Conservation (phyloP, 1,284 basidiomycete species). For the Ceratobasidium theobromae region DNA sequence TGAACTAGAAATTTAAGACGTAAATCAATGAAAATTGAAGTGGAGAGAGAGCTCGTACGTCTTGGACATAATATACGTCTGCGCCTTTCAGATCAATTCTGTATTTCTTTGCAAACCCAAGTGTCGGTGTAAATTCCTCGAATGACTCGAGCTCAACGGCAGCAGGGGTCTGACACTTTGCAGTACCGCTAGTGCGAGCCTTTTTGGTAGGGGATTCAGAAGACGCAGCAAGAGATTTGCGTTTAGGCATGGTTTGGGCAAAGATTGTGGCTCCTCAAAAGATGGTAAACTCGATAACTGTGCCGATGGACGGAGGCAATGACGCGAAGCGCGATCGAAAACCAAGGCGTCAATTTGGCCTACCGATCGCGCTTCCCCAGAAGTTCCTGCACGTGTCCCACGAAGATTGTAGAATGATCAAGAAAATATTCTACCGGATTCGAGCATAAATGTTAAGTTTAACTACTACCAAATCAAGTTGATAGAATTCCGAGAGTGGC, state of each 20-base stretch:
- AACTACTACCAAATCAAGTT: too few relatives aligned
- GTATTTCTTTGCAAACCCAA: slow-evolving; percentile 38
- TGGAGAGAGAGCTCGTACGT: slow-evolving; percentile 39
- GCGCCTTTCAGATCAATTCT: slow-evolving; percentile 40
- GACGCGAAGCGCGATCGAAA: too few relatives aligned
- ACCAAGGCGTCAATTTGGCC: too few relatives aligned
- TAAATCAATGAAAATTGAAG: not conserved
- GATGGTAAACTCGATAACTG: too few relatives aligned
- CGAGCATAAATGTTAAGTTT: too few relatives aligned
- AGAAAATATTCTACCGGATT: too few relatives aligned
- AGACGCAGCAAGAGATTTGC: not conserved
- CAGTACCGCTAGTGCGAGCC: not conserved
- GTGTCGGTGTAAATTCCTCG: slow-evolving; percentile 39
- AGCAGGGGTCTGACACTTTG: slow-evolving; percentile 24
- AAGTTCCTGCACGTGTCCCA: too few relatives aligned
- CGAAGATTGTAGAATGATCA: too few relatives aligned
- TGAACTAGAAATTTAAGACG: slow-evolving; percentile 42
- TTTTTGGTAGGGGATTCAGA: not conserved
- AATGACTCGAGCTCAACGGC: slow-evolving; percentile 37
- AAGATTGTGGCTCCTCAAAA: too few relatives aligned
- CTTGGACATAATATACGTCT: slow-evolving; percentile 46
- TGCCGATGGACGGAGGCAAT: too few relatives aligned
- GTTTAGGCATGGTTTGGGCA: slow-evolving; percentile 14
- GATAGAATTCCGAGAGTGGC: too few relatives aligned
- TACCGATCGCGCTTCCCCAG: too few relatives aligned